Evolutionary conservation across 2,329 filamentous ascomycete species (phyloP).

Genomic region (Xylogone sp.): DNA sequence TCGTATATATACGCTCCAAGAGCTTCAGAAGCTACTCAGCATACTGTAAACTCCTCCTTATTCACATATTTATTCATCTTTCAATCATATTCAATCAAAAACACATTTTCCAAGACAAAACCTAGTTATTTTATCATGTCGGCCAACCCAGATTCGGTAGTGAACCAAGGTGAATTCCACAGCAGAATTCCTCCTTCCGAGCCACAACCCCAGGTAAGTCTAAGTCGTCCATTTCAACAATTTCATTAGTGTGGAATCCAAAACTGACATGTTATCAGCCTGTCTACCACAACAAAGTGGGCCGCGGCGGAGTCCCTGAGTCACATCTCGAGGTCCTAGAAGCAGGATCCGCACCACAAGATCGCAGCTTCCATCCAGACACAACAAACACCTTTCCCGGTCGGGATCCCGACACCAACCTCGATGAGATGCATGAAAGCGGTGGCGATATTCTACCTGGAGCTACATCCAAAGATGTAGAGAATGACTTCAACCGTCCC

Average conservation of each 20-base stretch:
- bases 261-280: conserved; percentile 44
- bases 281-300: conserved; percentile 56
- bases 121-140: conserved; percentile 12
- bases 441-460: conserved; percentile 21
- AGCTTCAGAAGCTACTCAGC: no score
- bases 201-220: conserved; percentile 48
- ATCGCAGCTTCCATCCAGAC: conserved; percentile 6
- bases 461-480: conserved; percentile 40
- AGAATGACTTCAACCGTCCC: conserved; percentile 41
- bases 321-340: conserved; percentile 60
- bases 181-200: conserved; percentile 45
- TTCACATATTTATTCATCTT: no score
- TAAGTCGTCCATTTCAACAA: conserved; percentile 36
- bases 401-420: not conserved
- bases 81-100: no score
- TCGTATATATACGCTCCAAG: no score
- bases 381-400: not conserved
- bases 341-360: conserved; percentile 58
- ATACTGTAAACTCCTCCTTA: no score
- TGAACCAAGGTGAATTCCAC: conserved; percentile 53
- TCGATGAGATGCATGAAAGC: not conserved
- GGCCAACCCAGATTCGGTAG: conserved; percentile 49
- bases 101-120: no score
- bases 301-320: conserved; percentile 56
- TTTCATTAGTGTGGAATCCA: conserved; percentile 19